Conservation (phyloP, 2,329 filamentous ascomycete species). For the Monosporascus sp. region DNA sequence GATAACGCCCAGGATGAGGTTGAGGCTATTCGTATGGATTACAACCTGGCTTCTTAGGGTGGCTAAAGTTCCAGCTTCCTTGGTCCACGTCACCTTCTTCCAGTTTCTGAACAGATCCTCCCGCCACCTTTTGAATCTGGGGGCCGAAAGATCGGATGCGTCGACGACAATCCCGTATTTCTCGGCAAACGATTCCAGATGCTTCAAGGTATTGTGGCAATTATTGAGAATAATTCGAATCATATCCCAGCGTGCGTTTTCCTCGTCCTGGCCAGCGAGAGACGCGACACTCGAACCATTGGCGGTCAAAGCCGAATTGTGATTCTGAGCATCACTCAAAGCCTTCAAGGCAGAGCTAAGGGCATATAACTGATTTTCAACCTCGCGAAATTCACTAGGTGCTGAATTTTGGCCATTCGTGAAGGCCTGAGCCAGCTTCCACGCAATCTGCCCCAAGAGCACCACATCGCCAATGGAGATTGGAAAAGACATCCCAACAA, state of each 20-base stretch:
- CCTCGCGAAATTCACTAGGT: constrained; percentile 23
- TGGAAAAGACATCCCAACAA: constrained; percentile 17
- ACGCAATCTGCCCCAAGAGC: constrained; percentile 23
- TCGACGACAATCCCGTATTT: constrained; percentile 14
- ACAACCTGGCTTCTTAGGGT: constrained; percentile 17
- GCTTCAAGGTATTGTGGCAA: constrained; percentile 11
- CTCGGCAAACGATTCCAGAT: constrained; percentile 15
- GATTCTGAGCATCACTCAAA: constrained; percentile 5
- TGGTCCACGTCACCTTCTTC: constrained; percentile 25
- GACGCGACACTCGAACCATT: too few relatives aligned
- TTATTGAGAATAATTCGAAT: constrained; percentile 11
- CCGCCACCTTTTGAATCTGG: constrained; percentile 14
- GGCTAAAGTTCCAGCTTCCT: constrained; percentile 20
- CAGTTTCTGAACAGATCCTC: constrained; percentile 19
- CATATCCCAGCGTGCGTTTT: background rate
- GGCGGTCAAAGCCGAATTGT: too few relatives aligned
- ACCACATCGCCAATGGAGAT: constrained; percentile 25
- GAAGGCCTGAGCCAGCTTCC: constrained; percentile 21
- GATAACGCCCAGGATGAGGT: constrained; percentile 16
- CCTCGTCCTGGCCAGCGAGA: too few relatives aligned
- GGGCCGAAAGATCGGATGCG: background rate
- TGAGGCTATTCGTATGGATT: constrained; percentile 19
- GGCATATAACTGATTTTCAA: constrained; percentile 25
- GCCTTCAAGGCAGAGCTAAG: constrained; percentile 22
- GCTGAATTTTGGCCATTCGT: constrained; percentile 24